Percentiles rank a stretch among this genome's conserved stretches.
Conservation (phyloP, 2,329 filamentous ascomycete species). For the Paecilomyces fulvus region DNA sequence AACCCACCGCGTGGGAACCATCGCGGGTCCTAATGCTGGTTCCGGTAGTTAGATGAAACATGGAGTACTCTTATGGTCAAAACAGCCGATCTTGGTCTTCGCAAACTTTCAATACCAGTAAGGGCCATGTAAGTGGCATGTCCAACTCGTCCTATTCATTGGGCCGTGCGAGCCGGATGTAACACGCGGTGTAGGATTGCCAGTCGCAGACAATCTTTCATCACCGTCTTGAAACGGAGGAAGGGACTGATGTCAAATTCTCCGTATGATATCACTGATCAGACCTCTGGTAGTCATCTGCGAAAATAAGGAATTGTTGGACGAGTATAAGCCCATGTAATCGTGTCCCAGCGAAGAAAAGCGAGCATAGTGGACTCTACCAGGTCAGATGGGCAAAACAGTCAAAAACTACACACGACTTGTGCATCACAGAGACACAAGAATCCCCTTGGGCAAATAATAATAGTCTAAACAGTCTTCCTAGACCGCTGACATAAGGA, state of each 20-base stretch:
- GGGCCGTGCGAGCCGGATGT: background rate
- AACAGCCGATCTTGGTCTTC: background rate
- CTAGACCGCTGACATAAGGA: background rate
- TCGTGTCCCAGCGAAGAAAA: background rate
- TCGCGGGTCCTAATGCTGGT: background rate
- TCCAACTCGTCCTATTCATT: background rate
- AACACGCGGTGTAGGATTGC: background rate
- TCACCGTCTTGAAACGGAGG: background rate
- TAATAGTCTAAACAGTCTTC: background rate
- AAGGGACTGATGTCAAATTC: background rate
- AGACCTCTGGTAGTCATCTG: background rate
- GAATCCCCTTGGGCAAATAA: background rate
- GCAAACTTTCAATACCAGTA: background rate
- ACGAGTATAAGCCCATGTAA: background rate
- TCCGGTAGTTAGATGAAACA: background rate
- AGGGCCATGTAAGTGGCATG: background rate
- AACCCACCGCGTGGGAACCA: background rate
- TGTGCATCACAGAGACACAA: background rate
- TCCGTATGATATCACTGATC: background rate
- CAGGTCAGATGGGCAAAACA: background rate
- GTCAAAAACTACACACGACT: background rate
- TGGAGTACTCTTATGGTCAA: background rate
- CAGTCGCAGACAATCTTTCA: background rate
- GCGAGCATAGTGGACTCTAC: background rate
- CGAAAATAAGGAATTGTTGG: background rate